Percentiles rank a stretch among this genome's conserved stretches.
phyloP scores from a whole-genome alignment of 202 grass and related monocot genomes.

The Eragrostis tef region DNA sequence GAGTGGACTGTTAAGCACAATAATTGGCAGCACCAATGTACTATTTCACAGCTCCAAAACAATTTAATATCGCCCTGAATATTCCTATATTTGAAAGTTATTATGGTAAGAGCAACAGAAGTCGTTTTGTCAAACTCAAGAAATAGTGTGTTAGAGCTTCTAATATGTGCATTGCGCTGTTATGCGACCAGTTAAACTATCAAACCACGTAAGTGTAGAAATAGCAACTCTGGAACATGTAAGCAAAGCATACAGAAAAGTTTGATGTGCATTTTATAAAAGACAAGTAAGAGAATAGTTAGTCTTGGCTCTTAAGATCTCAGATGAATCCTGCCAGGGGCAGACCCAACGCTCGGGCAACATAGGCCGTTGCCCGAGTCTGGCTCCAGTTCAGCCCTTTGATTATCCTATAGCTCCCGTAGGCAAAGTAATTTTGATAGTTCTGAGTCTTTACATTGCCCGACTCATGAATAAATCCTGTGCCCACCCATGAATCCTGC shows the following conservation, averaged over 20 bases:
- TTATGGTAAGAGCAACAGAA: not conserved
- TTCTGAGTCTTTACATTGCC: too few relatives aligned
- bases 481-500: not conserved
- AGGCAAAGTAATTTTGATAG: too few relatives aligned
- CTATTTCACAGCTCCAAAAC: conserved; percentile 38
- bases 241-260: not conserved
- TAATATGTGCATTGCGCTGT: not conserved
- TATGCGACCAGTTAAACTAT: not conserved
- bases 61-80: not conserved
- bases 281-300: not conserved
- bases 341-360: too few relatives aligned
- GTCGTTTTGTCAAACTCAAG: not conserved
- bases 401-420: too few relatives aligned
- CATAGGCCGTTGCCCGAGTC: too few relatives aligned
- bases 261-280: not conserved
- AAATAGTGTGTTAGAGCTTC: not conserved
- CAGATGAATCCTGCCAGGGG: not conserved
- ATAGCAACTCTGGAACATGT: not conserved
- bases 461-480: too few relatives aligned
- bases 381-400: too few relatives aligned
- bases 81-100: conserved; percentile 30
- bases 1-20: conserved; percentile 21
- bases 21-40: not conserved
- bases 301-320: not conserved
- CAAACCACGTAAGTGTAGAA: not conserved